These are phyloP conservation scores for Dioscorea alata DNA, from an alignment of 106 monocot genomes.

Conservation along the genomic window DNA sequence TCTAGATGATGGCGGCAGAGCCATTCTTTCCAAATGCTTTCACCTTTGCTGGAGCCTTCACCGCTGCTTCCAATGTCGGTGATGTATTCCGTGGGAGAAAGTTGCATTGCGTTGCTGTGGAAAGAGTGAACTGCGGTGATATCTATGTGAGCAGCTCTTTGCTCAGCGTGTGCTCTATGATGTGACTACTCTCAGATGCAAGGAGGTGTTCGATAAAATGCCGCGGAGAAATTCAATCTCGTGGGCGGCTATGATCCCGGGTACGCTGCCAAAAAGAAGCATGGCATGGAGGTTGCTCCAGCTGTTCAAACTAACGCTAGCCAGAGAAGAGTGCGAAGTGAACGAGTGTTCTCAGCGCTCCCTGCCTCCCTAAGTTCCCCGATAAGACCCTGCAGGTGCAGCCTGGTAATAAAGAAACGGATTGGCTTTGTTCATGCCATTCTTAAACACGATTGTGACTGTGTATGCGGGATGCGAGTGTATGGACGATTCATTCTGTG, in stretches of 20 bases:
- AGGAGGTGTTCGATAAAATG: too few relatives aligned
- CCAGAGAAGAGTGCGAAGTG: slow-evolving; percentile 11
- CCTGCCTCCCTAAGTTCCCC: slow-evolving; percentile 24
- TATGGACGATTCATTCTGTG: slow-evolving; percentile 35
- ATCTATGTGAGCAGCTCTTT: too few relatives aligned
- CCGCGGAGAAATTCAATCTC: too few relatives aligned
- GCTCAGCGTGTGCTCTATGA: too few relatives aligned
- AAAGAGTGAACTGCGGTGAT: too few relatives aligned
- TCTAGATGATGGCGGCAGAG: slow-evolving; percentile 24
- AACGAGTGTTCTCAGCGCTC: slow-evolving; percentile 54
- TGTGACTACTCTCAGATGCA: too few relatives aligned
- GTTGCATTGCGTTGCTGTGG: slow-evolving; percentile 46
- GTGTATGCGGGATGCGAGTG: slow-evolving; percentile 50
- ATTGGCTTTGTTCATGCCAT: slow-evolving; percentile 27
- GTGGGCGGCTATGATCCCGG: slow-evolving; percentile 69
- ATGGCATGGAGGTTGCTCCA: slow-evolving; percentile 26
- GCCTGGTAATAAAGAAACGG: slow-evolving; percentile 34
- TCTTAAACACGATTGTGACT: slow-evolving; percentile 56
- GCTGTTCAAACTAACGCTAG: slow-evolving; percentile 34
- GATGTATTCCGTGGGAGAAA: slow-evolving; percentile 12
- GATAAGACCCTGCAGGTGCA: slow-evolving; percentile 37
- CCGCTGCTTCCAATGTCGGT: slow-evolving; percentile 15
- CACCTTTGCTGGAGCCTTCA: slow-evolving; percentile 51
- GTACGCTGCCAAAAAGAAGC: slow-evolving; percentile 27
- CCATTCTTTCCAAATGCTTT: slow-evolving; percentile 33